Conservation (phyloP, 768 basidiomycete genomes). For the Serpula lacrymans region DNA sequence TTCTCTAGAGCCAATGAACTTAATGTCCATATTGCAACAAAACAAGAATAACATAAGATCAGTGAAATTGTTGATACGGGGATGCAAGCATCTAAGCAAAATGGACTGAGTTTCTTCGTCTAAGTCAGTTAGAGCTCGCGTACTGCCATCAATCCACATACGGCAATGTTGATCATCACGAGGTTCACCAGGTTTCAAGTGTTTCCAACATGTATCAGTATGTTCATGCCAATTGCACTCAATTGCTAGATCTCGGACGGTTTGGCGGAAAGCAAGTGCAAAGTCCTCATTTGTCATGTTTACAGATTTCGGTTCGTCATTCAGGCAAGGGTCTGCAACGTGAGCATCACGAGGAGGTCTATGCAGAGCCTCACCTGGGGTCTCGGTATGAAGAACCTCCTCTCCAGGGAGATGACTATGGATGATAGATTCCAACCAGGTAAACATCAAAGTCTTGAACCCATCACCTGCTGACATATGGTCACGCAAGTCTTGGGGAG, state of each 20-base stretch:
- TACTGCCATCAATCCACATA: slow-evolving; percentile 2
- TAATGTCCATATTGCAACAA: slow-evolving; percentile 23
- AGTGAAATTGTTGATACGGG: slow-evolving; percentile 7
- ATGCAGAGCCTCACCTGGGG: too few relatives aligned
- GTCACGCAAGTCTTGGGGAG: neutral
- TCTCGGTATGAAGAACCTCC: too few relatives aligned
- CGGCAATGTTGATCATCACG: neutral
- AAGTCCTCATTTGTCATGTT: too few relatives aligned
- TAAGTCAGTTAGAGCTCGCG: neutral
- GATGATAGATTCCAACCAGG: neutral
- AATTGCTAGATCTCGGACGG: slow-evolving; percentile 6
- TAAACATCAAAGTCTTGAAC: neutral
- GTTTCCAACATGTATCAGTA: slow-evolving; percentile 9
- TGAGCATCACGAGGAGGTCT: too few relatives aligned
- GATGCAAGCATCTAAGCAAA: slow-evolving; percentile 7
- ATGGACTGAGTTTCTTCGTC: slow-evolving; percentile 9
- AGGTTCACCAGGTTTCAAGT: slow-evolving; percentile 4
- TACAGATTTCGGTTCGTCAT: too few relatives aligned
- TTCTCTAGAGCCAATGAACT: slow-evolving; percentile 30
- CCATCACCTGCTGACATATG: neutral
- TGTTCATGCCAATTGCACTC: slow-evolving; percentile 11
- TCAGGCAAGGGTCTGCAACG: too few relatives aligned
- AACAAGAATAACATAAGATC: slow-evolving; percentile 8
- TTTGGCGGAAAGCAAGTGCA: too few relatives aligned
- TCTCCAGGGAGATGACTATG: neutral